These are phyloP conservation scores for Spizellomyces punctatus DNA, from an alignment of 192 early-diverging fungal genomes.

Conservation along the genomic window DNA sequence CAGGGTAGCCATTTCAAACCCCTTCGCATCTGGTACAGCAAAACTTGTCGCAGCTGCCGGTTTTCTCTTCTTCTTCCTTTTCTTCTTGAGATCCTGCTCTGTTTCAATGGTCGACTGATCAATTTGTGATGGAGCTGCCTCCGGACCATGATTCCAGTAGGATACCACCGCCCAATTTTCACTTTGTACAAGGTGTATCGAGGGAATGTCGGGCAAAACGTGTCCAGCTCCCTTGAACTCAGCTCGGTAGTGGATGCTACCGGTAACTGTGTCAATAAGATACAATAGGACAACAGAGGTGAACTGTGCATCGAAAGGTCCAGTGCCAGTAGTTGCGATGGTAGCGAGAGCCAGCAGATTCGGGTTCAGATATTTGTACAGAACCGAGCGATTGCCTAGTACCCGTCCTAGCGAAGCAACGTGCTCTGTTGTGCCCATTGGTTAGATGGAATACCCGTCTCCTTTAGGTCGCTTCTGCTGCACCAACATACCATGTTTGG, in stretches of 20 bases:
- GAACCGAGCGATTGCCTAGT: slow-evolving; percentile 89
- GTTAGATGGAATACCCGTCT: background rate
- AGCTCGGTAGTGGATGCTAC: slow-evolving; percentile 74
- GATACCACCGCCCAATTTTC: slow-evolving; percentile 91
- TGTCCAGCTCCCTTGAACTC: slow-evolving; percentile 55
- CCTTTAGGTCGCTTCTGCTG: background rate
- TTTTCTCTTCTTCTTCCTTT: slow-evolving; percentile 19
- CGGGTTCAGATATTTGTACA: slow-evolving; percentile 99
- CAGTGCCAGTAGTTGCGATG: slow-evolving; percentile 28
- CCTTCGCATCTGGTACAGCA: slow-evolving; percentile 54
- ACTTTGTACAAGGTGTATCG: slow-evolving; percentile 69
- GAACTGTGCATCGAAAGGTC: slow-evolving; percentile 1
- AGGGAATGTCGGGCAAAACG: slow-evolving; percentile 20
- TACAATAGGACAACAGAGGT: slow-evolving; percentile 64
- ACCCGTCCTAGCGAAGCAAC: slow-evolving; percentile 91
- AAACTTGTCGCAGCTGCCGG: slow-evolving; percentile 19
- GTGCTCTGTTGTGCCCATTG: slow-evolving; percentile 40
- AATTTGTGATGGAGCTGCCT: slow-evolving; percentile 3
- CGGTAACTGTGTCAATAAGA: slow-evolving; percentile 87
- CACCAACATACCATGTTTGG: slow-evolving; percentile 23
- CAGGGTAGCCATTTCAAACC: slow-evolving; percentile 76
- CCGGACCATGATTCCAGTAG: slow-evolving; percentile 82
- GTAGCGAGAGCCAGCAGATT: slow-evolving; percentile 81
- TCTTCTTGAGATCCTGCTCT: slow-evolving; percentile 8
- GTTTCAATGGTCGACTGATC: slow-evolving; percentile 7